phyloP scores from a whole-genome alignment of 805 yeast genomes.

The Lipomyces yamanashiensis region DNA sequence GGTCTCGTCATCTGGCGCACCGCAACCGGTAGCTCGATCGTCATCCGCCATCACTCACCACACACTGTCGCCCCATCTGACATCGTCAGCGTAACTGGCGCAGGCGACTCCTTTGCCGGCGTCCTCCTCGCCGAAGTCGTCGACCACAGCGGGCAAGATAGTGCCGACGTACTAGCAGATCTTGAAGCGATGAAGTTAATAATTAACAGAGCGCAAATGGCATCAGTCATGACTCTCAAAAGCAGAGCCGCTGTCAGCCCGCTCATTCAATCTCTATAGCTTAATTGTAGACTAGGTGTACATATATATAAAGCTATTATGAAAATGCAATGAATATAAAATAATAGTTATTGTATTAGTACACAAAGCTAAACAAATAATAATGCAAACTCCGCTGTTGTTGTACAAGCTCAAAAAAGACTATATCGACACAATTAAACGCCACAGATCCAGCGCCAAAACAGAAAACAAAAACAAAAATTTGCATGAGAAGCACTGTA shows the following conservation, averaged over 20 bases:
- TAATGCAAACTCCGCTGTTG: too few relatives aligned
- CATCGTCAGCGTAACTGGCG: constrained; percentile 78
- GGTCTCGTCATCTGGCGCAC: constrained; percentile 35
- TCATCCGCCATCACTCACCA: constrained; percentile 12
- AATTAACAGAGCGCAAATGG: constrained; percentile 28
- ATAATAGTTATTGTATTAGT: background rate
- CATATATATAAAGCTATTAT: background rate
- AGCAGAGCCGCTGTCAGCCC: constrained; percentile 32
- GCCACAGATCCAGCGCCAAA: too few relatives aligned
- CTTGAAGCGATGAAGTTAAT: constrained; percentile 10
- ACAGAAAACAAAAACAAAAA: too few relatives aligned
- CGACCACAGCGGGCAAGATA: constrained; percentile 29
- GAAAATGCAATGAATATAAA: background rate
- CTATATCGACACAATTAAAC: too few relatives aligned
- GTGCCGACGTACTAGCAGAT: constrained; percentile 34
- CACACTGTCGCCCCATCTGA: constrained; percentile 19
- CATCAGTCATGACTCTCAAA: constrained; percentile 32
- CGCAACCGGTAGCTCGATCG: constrained; percentile 14
- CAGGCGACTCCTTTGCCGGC: constrained; percentile 84
- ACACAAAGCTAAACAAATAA: too few relatives aligned
- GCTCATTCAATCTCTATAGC: constrained; percentile 5
- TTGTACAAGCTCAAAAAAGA: too few relatives aligned
- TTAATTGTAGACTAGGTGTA: background rate
- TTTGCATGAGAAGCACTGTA: too few relatives aligned
- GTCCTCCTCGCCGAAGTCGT: constrained; percentile 54